Evolutionary conservation across 2,329 filamentous ascomycete species (phyloP).

Genomic region (Pezizomycotina sp.): DNA sequence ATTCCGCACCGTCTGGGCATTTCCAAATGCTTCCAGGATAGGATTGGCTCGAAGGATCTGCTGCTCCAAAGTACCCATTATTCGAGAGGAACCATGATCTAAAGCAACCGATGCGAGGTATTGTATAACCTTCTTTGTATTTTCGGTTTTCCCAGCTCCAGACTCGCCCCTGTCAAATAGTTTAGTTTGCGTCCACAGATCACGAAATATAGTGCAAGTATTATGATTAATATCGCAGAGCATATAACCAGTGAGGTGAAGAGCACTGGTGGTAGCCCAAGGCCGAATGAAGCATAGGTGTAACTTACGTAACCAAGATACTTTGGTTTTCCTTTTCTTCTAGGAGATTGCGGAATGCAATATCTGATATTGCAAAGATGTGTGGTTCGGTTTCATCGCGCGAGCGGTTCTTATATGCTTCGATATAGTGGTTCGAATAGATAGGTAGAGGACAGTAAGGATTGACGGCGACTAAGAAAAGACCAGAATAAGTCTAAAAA

Average conservation of each 20-base stretch:
- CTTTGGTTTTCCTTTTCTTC: constrained; percentile 94
- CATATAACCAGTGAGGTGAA: background rate
- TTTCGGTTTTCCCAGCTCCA: constrained; percentile 94
- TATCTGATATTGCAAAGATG: constrained; percentile 94
- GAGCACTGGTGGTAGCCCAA: background rate
- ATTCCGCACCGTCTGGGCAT: constrained; percentile 92
- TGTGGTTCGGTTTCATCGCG: constrained; percentile 92
- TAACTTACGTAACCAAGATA: constrained; percentile 69
- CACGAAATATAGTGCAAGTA: background rate
- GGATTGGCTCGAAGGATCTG: constrained; percentile 94
- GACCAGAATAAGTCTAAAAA: constrained; percentile 70
- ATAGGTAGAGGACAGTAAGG: constrained; percentile 91
- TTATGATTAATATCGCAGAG: constrained; percentile 1
- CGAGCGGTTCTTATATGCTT: constrained; percentile 87
- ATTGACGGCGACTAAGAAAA: constrained; percentile 94
- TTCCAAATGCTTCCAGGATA: constrained; percentile 93
- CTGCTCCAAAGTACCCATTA: constrained; percentile 76
- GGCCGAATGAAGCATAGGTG: constrained; percentile 1
- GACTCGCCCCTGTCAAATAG: constrained; percentile 54
- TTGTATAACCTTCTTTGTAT: constrained; percentile 98
- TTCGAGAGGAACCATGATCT: constrained; percentile 52
- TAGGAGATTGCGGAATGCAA: constrained; percentile 87
- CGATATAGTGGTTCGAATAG: constrained; percentile 90
- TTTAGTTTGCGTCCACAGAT: constrained; percentile 6
- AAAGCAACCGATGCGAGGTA: constrained; percentile 89